These are phyloP conservation scores for Colletotrichum camelliae DNA, from an alignment of 2,329 filamentous ascomycete species.

Conservation along the genomic window DNA sequence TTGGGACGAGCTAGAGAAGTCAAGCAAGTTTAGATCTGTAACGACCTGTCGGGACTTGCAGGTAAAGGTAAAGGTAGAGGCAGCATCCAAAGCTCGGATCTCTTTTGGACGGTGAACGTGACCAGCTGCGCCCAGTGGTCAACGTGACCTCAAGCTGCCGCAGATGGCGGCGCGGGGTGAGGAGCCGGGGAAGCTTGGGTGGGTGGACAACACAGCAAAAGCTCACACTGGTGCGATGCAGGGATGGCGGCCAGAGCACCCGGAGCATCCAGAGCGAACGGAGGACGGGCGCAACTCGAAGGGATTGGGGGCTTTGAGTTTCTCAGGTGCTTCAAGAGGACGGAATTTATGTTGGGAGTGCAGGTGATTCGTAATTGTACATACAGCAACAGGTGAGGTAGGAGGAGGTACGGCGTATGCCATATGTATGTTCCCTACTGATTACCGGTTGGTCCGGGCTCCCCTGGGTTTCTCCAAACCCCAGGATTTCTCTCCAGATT, in stretches of 20 bases:
- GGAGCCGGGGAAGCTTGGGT: background rate
- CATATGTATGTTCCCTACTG: background rate
- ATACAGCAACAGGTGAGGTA: background rate
- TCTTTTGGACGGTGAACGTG: constrained; percentile 3
- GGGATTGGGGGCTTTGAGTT: background rate
- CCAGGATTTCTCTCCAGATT: background rate
- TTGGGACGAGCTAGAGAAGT: background rate
- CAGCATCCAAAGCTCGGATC: background rate
- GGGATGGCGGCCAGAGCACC: background rate
- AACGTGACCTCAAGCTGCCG: constrained; percentile 14
- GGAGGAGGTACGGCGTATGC: background rate
- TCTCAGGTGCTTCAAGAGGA: background rate
- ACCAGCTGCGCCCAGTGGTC: constrained; percentile 3
- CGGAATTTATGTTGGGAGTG: background rate
- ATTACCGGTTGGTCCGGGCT: background rate
- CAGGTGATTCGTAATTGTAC: background rate
- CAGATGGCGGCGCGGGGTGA: background rate
- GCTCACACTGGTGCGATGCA: background rate
- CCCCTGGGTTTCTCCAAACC: background rate
- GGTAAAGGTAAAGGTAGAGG: background rate
- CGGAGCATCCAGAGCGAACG: background rate
- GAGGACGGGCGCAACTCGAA: background rate
- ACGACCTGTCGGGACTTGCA: background rate
- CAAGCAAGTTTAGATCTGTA: background rate
- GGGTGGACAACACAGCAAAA: background rate